Conservation (phyloP, 2,329 filamentous ascomycete genomes). For the Penicillium frequentans region DNA sequence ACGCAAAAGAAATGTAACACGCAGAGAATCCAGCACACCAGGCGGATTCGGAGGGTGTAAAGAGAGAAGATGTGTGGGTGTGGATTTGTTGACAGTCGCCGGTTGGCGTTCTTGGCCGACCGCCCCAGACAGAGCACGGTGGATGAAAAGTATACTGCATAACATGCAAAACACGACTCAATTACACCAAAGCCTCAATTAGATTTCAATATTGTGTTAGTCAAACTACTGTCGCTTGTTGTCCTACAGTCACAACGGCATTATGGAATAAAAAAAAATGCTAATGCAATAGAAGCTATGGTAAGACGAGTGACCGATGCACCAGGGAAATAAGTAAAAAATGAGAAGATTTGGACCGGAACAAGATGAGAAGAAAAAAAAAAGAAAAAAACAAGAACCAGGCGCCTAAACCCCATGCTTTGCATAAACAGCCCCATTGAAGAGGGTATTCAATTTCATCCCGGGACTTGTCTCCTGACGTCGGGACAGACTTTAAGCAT, state of each 20-base stretch:
- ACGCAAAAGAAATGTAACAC: conserved; percentile 3
- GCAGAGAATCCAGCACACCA: conserved; percentile 6
- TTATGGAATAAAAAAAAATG: neutral
- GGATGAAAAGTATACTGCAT: neutral
- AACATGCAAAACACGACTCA: neutral
- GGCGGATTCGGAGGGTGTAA: conserved; percentile 1
- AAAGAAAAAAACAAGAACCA: conserved; percentile 28
- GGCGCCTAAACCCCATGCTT: conserved; percentile 46
- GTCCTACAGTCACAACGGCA: neutral
- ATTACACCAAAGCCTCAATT: neutral
- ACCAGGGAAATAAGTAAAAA: neutral
- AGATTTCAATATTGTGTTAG: neutral
- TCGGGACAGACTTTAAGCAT: conserved; percentile 7
- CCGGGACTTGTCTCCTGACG: conserved; percentile 11
- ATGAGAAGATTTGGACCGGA: neutral
- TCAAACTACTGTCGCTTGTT: neutral
- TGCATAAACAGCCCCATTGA: conserved; percentile 34
- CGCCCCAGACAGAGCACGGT: conserved; percentile 5
- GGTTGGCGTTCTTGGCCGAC: conserved; percentile 24
- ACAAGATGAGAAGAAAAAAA: neutral
- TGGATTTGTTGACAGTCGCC: conserved; percentile 26
- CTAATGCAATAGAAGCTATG: neutral
- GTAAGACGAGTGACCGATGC: neutral
- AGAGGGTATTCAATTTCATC: conserved; percentile 13
- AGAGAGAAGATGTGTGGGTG: conserved; percentile 11